These are phyloP conservation scores for Linnemannia zychae DNA, from an alignment of 192 early-diverging fungal genomes.

Conservation along the genomic window DNA sequence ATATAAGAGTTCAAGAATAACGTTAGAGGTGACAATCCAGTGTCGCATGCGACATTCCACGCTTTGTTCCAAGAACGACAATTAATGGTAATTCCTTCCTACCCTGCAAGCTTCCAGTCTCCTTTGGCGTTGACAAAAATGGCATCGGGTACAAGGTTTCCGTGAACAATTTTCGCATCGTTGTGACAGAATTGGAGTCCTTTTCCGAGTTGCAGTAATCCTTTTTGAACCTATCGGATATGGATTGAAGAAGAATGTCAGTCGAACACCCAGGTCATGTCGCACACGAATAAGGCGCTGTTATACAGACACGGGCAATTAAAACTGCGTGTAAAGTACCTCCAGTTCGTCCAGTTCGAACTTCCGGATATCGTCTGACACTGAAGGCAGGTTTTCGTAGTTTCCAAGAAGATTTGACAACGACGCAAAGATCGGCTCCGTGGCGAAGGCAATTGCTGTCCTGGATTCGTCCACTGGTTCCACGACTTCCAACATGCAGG, in stretches of 20 bases:
- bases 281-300: background rate
- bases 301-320: background rate
- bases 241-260: background rate
- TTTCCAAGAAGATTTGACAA: slow-evolving; percentile 75
- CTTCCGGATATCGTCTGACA: slow-evolving; percentile 60
- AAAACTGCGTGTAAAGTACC: slow-evolving; percentile 56
- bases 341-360: slow-evolving; percentile 85
- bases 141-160: slow-evolving; percentile 77
- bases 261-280: background rate
- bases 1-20: background rate
- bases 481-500: slow-evolving; percentile 79
- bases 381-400: slow-evolving; percentile 59
- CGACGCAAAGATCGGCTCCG: slow-evolving; percentile 77
- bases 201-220: slow-evolving; percentile 77
- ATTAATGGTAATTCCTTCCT: slow-evolving; percentile 8
- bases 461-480: slow-evolving; percentile 81
- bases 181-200: slow-evolving; percentile 83
- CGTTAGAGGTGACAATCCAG: background rate
- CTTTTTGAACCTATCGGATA: slow-evolving; percentile 75
- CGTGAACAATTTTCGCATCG: slow-evolving; percentile 81
- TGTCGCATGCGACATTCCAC: background rate
- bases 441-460: slow-evolving; percentile 78
- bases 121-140: slow-evolving; percentile 85
- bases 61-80: background rate
- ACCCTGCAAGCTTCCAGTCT: slow-evolving; percentile 87